phyloP scores from a whole-genome alignment of 1,284 basidiomycete species.

The Lignosus rhinocerotis region DNA sequence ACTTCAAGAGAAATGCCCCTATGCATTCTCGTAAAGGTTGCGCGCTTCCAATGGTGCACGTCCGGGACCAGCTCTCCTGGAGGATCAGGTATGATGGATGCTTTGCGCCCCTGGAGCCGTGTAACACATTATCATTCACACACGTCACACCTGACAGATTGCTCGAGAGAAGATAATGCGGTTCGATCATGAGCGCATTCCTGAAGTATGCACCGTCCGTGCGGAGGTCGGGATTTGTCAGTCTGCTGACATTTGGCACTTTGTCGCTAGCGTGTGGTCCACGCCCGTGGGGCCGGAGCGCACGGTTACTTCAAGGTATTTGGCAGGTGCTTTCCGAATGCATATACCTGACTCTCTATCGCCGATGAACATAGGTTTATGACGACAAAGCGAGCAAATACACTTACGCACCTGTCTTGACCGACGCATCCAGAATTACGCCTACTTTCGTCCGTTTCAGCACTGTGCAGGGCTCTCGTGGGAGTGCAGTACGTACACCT shows the following conservation, averaged over 20 bases:
- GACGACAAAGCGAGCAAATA: conserved; percentile 63
- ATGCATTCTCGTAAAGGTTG: conserved; percentile 42
- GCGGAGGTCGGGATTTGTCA: no score
- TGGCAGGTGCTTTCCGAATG: not conserved
- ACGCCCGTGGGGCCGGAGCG: conserved; percentile 79
- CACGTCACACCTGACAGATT: conserved; percentile 30
- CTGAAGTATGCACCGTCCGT: conserved; percentile 51
- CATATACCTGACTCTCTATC: not conserved
- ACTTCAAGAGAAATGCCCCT: not conserved
- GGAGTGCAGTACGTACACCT: conserved; percentile 56
- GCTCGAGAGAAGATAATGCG: conserved; percentile 72
- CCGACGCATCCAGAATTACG: conserved; percentile 68
- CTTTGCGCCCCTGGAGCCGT: not conserved
- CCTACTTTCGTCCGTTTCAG: conserved; percentile 81
- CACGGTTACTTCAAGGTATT: conserved; percentile 72
- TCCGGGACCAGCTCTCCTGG: conserved; percentile 58
- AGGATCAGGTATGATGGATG: conserved; percentile 47
- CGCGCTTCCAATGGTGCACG: conserved; percentile 45
- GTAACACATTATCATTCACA: not conserved
- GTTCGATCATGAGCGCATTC: conserved; percentile 85
- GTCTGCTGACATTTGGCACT: not conserved
- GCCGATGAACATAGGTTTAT: conserved; percentile 41
- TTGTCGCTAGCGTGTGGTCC: conserved; percentile 45
- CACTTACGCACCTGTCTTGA: conserved; percentile 69
- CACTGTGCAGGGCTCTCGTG: conserved; percentile 76